Evolutionary conservation across 2,329 filamentous ascomycete species (phyloP).

Genomic region (Tolypocladium capitatum): DNA sequence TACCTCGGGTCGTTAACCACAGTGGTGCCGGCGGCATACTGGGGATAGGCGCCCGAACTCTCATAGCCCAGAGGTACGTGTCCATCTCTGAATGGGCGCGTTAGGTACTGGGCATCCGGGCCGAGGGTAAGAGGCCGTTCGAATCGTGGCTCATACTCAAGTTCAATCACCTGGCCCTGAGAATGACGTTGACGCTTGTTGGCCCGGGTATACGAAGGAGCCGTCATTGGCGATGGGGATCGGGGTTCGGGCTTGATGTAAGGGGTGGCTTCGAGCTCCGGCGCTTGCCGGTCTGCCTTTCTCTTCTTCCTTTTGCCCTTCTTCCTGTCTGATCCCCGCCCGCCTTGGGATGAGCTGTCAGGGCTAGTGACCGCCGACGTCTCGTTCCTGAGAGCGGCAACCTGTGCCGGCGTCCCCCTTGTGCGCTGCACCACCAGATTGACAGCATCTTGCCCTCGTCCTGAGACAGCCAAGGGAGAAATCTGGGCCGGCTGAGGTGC

Average conservation of each 20-base stretch:
- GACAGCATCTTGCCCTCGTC: conserved; percentile 15
- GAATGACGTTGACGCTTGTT: conserved; percentile 42
- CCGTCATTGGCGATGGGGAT: conserved; percentile 45
- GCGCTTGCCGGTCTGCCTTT: conserved; percentile 35
- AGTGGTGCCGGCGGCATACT: conserved; percentile 11
- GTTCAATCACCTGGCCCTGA: conserved; percentile 22
- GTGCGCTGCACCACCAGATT: background rate
- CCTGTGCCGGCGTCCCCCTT: conserved; percentile 33
- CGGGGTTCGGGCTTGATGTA: conserved; percentile 53
- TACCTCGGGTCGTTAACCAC: conserved; percentile 17
- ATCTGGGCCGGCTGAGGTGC: conserved; percentile 66
- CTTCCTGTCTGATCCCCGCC: conserved; percentile 34
- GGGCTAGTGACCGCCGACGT: conserved; percentile 37
- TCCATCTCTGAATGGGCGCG: conserved; percentile 15
- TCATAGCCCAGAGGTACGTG: conserved; percentile 22
- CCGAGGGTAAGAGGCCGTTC: conserved; percentile 23
- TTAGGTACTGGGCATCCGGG: conserved; percentile 20
- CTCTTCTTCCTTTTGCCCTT: conserved; percentile 39
- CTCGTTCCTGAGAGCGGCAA: conserved; percentile 42
- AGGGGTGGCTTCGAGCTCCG: conserved; percentile 33
- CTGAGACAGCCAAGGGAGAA: conserved; percentile 39
- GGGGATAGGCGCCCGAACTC: conserved; percentile 9
- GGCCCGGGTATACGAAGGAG: conserved; percentile 38
- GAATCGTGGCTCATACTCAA: conserved; percentile 26
- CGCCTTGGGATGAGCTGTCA: conserved; percentile 45